Evolutionary conservation across 805 yeast species (phyloP), one percentile per base, ranked within the genome.

Genomic region (Zygoascus ofunaensis): DNA sequence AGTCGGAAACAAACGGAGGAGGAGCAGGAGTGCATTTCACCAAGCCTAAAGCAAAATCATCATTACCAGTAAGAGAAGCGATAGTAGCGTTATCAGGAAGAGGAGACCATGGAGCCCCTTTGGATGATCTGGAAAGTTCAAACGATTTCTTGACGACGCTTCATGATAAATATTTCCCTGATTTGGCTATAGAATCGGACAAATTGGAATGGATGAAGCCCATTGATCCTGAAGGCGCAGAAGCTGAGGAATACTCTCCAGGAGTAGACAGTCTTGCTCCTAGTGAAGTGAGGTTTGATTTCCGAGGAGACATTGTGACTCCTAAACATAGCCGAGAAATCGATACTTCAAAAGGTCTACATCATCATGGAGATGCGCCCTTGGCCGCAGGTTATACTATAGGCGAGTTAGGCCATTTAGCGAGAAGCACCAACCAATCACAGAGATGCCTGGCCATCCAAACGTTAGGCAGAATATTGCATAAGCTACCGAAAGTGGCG

Each of bases 191-290:
- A 39, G 95, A 92, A 52, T 74, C 85, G 0, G 79, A 77, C 34
- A 82, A 85, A 54, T 62, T 92, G 45, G 83, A 87, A 47, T 92
- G 99, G 99, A 89, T 89, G 95, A 74, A 80, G 46, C 79, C 84
- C 2, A 74, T 80, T 0, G 68, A 55, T 12, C 60, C 50, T 4
- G 55, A 54, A 5, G 39, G 21, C 4, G 14, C 19, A 18, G 68
- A 65, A 43, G 66, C 62, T 39, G 46, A 49, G 20, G 63, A 64
- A 43, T 66, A 65, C 66, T 72, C 20, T 66, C 75, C 60, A 72
- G 73, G 52, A 63, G 58, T 48, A 30, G 56, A 50, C 12, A 52
- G 62, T 3, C 50, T 67, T 2, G 57, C 61, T 4, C 66, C 70
- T 3, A 55, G 81, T 3, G 87, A 83, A 42, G 67, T 90, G 58